Evolutionary conservation across 352 stramenopile species (phyloP).

Genomic region (Pythium phragmitis): DNA sequence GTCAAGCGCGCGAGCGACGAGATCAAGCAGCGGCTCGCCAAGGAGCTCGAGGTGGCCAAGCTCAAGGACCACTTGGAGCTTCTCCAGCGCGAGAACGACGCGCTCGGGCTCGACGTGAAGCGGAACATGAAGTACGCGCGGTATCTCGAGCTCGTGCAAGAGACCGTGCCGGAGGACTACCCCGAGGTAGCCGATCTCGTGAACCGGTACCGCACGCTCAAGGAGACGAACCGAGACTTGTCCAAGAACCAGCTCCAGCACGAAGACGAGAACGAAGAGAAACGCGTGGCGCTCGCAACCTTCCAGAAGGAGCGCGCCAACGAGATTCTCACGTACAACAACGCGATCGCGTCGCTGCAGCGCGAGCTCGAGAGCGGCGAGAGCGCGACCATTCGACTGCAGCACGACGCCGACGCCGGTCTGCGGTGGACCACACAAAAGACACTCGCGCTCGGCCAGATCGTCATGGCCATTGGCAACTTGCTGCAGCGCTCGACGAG

Average conservation of each 20-base stretch:
- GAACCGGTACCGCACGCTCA: constrained; percentile 91
- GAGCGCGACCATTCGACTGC: constrained; percentile 63
- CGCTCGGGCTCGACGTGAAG: constrained; percentile 59
- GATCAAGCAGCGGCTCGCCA: constrained; percentile 88
- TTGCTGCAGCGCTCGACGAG: constrained; percentile 82
- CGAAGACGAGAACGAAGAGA: constrained; percentile 86
- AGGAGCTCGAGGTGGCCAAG: constrained; percentile 85
- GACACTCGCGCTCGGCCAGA: constrained; percentile 89
- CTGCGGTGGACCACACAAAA: constrained; percentile 89
- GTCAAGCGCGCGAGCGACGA: constrained; percentile 91
- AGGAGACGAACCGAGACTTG: constrained; percentile 88
- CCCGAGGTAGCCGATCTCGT: constrained; percentile 90
- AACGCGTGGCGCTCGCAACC: constrained; percentile 73
- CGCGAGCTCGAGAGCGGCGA: constrained; percentile 74
- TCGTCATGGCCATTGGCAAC: constrained; percentile 88
- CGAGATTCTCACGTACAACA: constrained; percentile 93
- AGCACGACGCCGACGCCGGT: constrained; percentile 88
- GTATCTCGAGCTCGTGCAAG: constrained; percentile 89
- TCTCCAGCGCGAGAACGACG: constrained; percentile 67
- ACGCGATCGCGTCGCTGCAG: constrained; percentile 87
- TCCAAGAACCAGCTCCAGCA: constrained; percentile 69
- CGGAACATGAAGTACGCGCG: constrained; percentile 87
- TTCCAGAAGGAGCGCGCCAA: constrained; percentile 91
- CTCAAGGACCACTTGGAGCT: constrained; percentile 71
- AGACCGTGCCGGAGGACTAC: constrained; percentile 90